Base-by-base conservation (phyloP, 2,329 filamentous ascomycete species). In the Pseudopyricularia javanii region DNA sequence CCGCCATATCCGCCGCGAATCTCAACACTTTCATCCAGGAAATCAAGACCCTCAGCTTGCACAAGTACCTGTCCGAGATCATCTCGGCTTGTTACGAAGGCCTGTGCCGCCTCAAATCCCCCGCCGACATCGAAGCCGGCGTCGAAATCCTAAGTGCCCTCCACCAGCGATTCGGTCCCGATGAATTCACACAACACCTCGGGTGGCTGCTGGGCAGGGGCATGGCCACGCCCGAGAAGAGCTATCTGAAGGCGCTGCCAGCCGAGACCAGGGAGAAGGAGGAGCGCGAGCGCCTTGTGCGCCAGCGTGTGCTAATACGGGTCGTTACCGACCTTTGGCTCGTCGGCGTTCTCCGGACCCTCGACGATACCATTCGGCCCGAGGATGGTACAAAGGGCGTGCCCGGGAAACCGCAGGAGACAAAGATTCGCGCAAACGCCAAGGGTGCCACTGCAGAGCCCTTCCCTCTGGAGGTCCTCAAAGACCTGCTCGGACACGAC, bases 291-390 rank as follows among this genome's bases (percentile, higher is more conserved):
- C 85, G 93, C 6, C 75, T 97, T 40, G 79, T 82, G 32, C 82
- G 93, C 52, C 94, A 98, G 66, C 82, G 93, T 54, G 79, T 91
- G 6, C 78, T 98, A 22, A 71, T 98, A 52, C 83, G 91, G 35
- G 86, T 98, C 12, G 90, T 95, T 33, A 96, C 93, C 2, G 93
- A 98, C 66, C 75, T 98, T 34, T 98, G 94, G 94, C 80, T 98
- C 4, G 89, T 95, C 17, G 89, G 88, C 28, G 85, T 93, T 43
- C 69, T 98, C 59, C 81, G 86, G 61, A 96, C 90, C 43, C 74
- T 97, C 55, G 80, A 85, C 59, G 80, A 85, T 62, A 76, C 81
- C 55, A 76, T 70, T 50, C 74, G 74, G 47, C 80, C 82, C 9
- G 80, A 85, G 56, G 80, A 84, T 62, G 72, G 76, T n/a, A 78